Base-by-base conservation (phyloP, 179 eudicot species). In the Beta lomatogona region DNA sequence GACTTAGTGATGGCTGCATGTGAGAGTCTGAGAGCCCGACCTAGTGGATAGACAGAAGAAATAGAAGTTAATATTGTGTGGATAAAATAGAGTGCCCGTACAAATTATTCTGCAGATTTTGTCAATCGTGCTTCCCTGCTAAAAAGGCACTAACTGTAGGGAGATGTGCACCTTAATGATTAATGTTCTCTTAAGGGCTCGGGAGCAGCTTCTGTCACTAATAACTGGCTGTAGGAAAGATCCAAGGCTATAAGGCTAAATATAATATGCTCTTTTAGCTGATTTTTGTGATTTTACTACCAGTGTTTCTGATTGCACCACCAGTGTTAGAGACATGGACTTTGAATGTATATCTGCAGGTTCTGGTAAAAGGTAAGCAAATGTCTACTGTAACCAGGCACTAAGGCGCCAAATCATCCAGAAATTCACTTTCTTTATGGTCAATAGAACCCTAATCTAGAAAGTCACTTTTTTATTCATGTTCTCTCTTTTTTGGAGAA, bases 321-420 rank as follows among this genome's bases (percentile, higher is more conserved):
- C 41, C 41, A 36, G 41, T 36, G 41, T 36, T 36, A 36, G 41
- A 36, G 41, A 36, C 41, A 36, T 36, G 41, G 41, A 3, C 48
- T 21, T 16, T 8, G 25, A 71, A 79, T 79, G 18, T 79, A 15
- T 13, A 48, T 53, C 63, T 80, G n/a, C 21, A 72, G 60, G 22
- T 67, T 48, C 70, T 71, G 70, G 58, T 13, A 64, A 16, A 45
- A 9, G 45, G 58, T 8, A 36, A 19, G 10, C 52, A 75, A 21
- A n/a, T 50, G 21, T 41, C 12, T 58, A 18, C 63, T 15, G 19
- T 15, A 28, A 36, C 25, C 54, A 54, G 1, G 2, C 41, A 36
- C 60, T 53, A 57, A 55, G 55, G 4, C 21, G 10, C 46, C 25
- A n/a, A 46, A 67, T 12, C 21, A 57, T 14, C 6, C 44, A 12